Evolutionary conservation across 2,329 filamentous ascomycete genomes (phyloP).

Genomic region (Nigrospora osmanthi): DNA sequence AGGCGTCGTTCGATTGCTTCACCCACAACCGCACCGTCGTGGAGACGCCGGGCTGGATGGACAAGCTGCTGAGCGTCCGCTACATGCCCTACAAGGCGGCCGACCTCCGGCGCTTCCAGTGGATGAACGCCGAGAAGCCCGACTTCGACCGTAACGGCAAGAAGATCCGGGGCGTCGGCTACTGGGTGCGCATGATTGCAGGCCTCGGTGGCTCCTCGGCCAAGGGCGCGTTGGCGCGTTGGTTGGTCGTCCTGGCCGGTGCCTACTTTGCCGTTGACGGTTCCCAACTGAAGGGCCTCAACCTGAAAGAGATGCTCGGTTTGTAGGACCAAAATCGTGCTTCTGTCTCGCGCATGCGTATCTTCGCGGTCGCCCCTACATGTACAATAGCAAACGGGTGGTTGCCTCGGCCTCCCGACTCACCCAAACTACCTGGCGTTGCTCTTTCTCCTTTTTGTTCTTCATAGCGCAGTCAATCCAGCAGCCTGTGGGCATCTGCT

Average conservation of each 20-base stretch:
- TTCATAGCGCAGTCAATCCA: too few species aligned
- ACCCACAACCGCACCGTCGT: constrained; percentile 43
- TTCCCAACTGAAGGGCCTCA: neutral
- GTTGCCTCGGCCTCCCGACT: neutral
- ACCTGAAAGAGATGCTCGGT: neutral
- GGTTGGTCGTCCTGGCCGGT: constrained; percentile 35
- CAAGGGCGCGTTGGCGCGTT: constrained; percentile 44
- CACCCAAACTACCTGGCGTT: too few species aligned
- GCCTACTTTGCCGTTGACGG: constrained; percentile 21
- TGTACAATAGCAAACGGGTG: neutral
- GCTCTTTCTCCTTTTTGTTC: too few species aligned
- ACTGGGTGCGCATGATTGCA: constrained; percentile 45
- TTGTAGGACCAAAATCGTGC: neutral
- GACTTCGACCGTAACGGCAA: constrained; percentile 56
- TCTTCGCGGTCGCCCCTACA: neutral
- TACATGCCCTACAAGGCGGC: constrained; percentile 53
- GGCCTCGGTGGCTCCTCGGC: constrained; percentile 41
- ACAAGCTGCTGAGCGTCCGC: constrained; percentile 57
- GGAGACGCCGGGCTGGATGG: constrained; percentile 59
- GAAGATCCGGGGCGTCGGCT: constrained; percentile 39
- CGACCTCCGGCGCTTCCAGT: constrained; percentile 35
- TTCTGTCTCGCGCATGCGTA: too few species aligned
- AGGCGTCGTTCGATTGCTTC: constrained; percentile 57
- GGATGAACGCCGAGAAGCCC: constrained; percentile 37
- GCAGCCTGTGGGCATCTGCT: too few species aligned